These are phyloP conservation scores for Melanopsichium pennsylvanicum DNA, from an alignment of 1,284 basidiomycete species.

Conservation along the genomic window DNA sequence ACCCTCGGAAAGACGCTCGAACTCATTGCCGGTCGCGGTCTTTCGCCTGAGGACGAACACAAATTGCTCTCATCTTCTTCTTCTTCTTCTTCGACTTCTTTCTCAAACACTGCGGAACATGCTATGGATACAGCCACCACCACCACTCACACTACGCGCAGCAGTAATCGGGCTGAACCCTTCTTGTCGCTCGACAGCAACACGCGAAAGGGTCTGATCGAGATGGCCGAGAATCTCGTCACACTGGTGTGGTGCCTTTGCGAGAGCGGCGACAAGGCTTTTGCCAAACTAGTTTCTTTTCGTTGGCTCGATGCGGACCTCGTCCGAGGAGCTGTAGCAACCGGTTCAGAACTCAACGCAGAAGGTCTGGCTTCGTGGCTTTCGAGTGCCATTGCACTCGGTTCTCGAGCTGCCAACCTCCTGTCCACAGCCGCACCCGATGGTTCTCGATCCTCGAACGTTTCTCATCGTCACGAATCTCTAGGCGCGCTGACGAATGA, in stretches of 20 bases:
- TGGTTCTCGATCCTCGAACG: conserved; percentile 21
- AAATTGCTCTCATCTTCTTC: conserved; percentile 17
- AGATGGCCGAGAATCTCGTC: conserved; percentile 53
- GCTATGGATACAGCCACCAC: conserved; percentile 11
- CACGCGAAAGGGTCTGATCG: conserved; percentile 46
- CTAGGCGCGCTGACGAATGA: conserved; percentile 28
- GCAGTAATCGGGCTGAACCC: conserved; percentile 20
- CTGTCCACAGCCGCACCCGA: conserved; percentile 24
- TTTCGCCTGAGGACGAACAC: conserved; percentile 24
- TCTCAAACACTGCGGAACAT: too few species aligned
- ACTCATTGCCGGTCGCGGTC: conserved; percentile 24
- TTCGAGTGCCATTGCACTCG: conserved; percentile 39
- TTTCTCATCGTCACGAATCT: conserved; percentile 8
- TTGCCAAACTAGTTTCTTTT: conserved; percentile 40
- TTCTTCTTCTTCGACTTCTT: too few species aligned
- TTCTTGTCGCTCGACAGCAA: conserved; percentile 41
- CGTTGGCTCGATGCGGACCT: conserved; percentile 42
- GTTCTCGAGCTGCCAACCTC: conserved; percentile 27
- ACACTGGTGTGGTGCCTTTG: conserved; percentile 47
- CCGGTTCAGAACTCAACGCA: conserved; percentile 18
- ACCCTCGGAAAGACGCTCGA: conserved; percentile 39
- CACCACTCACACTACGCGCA: too few species aligned
- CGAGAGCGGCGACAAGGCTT: conserved; percentile 50
- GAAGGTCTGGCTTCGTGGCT: conserved; percentile 48
- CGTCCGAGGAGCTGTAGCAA: too few species aligned